Evolutionary conservation across 257 asterid genomes (phyloP), one percentile per base, ranked within the genome.

Genomic region (Plantago elongata): DNA sequence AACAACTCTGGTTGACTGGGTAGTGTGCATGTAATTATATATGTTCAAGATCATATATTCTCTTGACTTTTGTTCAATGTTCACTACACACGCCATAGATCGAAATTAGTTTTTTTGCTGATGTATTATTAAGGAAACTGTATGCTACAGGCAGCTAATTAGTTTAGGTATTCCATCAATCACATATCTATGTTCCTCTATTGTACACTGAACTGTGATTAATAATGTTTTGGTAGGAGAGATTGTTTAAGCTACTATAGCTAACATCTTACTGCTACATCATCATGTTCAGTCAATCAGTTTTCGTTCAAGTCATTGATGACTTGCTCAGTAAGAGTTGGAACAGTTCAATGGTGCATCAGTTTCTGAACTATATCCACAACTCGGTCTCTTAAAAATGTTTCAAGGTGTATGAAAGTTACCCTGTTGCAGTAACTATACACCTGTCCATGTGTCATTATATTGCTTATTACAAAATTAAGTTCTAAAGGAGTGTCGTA

Each of bases 211-310:
- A 17, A 54, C 18, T 22, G 3, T 29, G 38, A 54, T 18, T 54
- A 37, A 37, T 30, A 27, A 13, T 57, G 13, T 9, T 57, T n/a
- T 37, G 47, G 29, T 57, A 7, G 61, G 47, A 2, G 27, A 57
- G 61, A 57, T 57, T 30, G 61, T 57, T 57, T 57, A 57, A 57
- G 61, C 61, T 57, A 57, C 45, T 37, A 57, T 57, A 57, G n/a
- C 61, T 57, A 57, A 56, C 42, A 0, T 27, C 15, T 54, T 54
- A 3, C 38, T 54, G n/a, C 11, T 52, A 18, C 58, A 11, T 29
- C 22, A 56, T 56, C 40, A 34, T 34, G 40, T 34, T 34, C 40
- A 34, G 3, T 3, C 3, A 5, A 5, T 34, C 5, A 34, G 8
- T 34, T 22, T 34, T 1, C 8, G 40, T 34, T 34, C 7, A 34